These are phyloP conservation scores for Chaetomium globosum DNA, from an alignment of 2,329 filamentous ascomycete species.

Conservation along the genomic window DNA sequence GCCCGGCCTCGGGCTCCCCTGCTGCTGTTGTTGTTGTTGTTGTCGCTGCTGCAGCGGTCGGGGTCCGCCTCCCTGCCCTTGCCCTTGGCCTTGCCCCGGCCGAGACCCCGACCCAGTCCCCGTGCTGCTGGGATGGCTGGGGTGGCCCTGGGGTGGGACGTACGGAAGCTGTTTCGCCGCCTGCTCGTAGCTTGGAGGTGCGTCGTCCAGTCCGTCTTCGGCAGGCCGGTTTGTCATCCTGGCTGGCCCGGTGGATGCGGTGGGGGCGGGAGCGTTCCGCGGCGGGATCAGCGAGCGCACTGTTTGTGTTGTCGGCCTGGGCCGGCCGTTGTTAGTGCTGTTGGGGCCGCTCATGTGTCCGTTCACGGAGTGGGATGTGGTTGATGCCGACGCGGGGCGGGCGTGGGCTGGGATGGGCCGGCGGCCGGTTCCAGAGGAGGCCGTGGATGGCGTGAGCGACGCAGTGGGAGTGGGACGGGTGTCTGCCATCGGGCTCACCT, in stretches of 20 bases:
- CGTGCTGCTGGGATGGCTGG: constrained; percentile 51
- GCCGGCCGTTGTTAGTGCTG: not conserved
- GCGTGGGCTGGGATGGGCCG: constrained; percentile 5
- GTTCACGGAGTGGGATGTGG: not conserved
- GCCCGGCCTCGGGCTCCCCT: constrained; percentile 24
- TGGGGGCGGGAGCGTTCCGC: constrained; percentile 39
- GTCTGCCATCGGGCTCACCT: constrained; percentile 20
- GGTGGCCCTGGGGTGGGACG: constrained; percentile 55
- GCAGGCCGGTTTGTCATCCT: constrained; percentile 41
- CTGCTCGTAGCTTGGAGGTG: constrained; percentile 62
- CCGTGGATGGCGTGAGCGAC: constrained; percentile 10
- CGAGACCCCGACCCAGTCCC: constrained; percentile 18
- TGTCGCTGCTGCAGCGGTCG: not conserved
- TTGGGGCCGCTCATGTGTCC: constrained; percentile 12
- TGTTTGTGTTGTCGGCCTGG: constrained; percentile 38
- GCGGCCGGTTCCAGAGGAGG: constrained; percentile 1
- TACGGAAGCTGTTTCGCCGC: constrained; percentile 56
- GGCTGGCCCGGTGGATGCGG: constrained; percentile 26
- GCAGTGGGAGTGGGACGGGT: constrained; percentile 15
- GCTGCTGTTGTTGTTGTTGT: not conserved
- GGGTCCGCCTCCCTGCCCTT: constrained; percentile 18
- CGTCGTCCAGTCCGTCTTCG: constrained; percentile 52
- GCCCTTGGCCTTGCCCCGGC: constrained; percentile 22
- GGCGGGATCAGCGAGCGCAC: constrained; percentile 53
- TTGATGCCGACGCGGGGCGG: constrained; percentile 3